A percentile compares a stretch with the other conserved stretches of the same genome.
Conservation (phyloP, 306 rosid species). For the Gynostemma pentaphyllum region DNA sequence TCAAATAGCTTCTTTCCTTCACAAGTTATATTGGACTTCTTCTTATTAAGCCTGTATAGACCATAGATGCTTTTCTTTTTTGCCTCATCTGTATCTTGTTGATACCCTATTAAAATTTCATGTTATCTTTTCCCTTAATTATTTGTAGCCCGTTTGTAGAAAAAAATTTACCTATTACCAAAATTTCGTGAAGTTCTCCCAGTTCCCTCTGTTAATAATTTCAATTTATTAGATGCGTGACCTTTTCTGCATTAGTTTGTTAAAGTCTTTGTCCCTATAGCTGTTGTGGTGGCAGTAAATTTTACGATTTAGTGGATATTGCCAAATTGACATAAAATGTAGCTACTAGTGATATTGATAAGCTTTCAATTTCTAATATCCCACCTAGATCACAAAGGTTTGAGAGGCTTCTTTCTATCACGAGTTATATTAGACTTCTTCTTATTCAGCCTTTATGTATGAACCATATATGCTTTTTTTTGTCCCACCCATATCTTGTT, state of each 20-base stretch:
- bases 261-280: constrained; percentile 65
- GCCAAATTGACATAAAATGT: constrained; percentile 20
- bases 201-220: not conserved
- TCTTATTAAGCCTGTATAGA: not conserved
- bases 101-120: not conserved
- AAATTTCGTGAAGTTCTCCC: not conserved
- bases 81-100: too few relatives aligned
- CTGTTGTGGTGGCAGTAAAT: constrained; percentile 77
- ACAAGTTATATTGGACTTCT: not conserved
- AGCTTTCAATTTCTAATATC: constrained; percentile 70
- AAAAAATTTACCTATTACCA: not conserved
- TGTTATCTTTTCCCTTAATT: not conserved
- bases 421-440: not conserved
- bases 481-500: too few relatives aligned
- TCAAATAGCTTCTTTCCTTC: constrained; percentile 34
- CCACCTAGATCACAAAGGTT: constrained; percentile 47
- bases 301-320: constrained; percentile 30
- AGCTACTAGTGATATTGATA: constrained; percentile 80
- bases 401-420: constrained; percentile 9
- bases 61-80: not conserved
- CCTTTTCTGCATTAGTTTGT: not conserved
- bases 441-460: not conserved
- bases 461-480: not conserved
- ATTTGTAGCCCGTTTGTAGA: not conserved
- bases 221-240: not conserved